Conservation (phyloP, 1,284 basidiomycete genomes). For the Hypsizygus ulmarius region DNA sequence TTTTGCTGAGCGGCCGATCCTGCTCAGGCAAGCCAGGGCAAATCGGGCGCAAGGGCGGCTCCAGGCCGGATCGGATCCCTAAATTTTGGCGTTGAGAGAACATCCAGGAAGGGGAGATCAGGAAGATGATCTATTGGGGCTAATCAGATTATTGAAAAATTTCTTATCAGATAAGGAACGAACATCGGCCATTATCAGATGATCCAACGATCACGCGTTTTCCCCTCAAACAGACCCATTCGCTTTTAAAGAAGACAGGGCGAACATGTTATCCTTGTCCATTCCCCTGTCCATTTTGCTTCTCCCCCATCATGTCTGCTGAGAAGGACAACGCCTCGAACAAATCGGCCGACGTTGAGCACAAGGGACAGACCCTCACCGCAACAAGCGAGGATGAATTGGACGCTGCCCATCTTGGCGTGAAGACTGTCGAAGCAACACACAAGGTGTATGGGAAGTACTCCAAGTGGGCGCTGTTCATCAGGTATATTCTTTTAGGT, state of each 20-base stretch:
- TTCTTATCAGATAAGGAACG: conserved; percentile 21
- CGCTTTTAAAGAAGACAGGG: conserved; percentile 10
- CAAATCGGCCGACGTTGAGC: conserved; percentile 5
- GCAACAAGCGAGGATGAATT: conserved; percentile 15
- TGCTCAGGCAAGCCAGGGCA: background rate
- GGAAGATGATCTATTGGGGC: conserved; percentile 4
- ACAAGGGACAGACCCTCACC: conserved; percentile 1
- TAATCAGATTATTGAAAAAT: conserved; percentile 17
- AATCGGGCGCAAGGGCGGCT: background rate
- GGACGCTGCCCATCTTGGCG: conserved; percentile 43
- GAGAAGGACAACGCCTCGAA: conserved; percentile 11
- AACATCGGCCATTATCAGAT: background rate
- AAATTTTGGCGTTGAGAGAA: background rate
- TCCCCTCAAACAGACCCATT: conserved; percentile 6
- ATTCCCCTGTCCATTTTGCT: background rate
- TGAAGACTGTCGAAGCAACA: conserved; percentile 50
- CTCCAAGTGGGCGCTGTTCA: conserved; percentile 61
- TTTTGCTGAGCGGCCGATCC: background rate
- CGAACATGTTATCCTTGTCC: background rate
- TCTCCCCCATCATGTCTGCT: conserved; percentile 18
- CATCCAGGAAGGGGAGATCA: background rate
- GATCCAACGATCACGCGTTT: conserved; percentile 12
- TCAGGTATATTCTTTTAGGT: conserved; percentile 40
- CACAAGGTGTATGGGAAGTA: conserved; percentile 51
- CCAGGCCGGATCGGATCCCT: background rate